phyloP scores from a whole-genome alignment of 1,284 basidiomycete species.

The Ustilago trichophora region DNA sequence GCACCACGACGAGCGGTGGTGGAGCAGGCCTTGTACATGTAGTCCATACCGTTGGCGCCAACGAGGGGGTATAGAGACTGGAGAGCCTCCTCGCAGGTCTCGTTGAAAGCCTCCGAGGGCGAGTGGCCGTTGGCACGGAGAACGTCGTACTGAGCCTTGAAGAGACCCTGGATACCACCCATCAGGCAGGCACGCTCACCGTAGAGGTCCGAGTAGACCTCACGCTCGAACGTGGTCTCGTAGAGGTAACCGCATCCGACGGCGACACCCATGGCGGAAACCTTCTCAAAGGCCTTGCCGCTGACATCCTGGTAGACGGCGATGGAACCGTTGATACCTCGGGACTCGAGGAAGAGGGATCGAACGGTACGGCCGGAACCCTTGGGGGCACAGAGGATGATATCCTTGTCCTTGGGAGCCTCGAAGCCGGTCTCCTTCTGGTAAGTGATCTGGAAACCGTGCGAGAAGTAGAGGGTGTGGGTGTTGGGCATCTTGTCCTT shows the following conservation, averaged over 20 bases:
- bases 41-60: slow-evolving; percentile 96
- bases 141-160: slow-evolving; percentile 98
- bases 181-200: slow-evolving; percentile 99
- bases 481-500: slow-evolving; percentile 92
- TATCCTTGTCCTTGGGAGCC: slow-evolving; percentile 92
- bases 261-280: slow-evolving; percentile 90
- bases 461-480: slow-evolving; percentile 99
- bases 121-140: slow-evolving; percentile 97
- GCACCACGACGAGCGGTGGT: slow-evolving; percentile 98
- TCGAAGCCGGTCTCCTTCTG: slow-evolving; percentile 95
- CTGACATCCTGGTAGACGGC: slow-evolving; percentile 92
- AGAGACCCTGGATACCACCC: slow-evolving; percentile 99
- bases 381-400: slow-evolving; percentile 98
- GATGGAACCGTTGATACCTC: slow-evolving; percentile 90
- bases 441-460: slow-evolving; percentile 99
- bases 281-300: slow-evolving; percentile 97
- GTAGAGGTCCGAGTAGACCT: slow-evolving; percentile 98
- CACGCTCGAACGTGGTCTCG: slow-evolving; percentile 99
- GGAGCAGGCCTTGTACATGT: slow-evolving; percentile 95
- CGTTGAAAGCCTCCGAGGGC: slow-evolving; percentile 99
- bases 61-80: slow-evolving; percentile 98
- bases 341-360: slow-evolving; percentile 99
- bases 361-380: slow-evolving; percentile 98
- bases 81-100: slow-evolving; percentile 95
- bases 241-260: slow-evolving; percentile 96